Evolutionary conservation across 495 filamentous ascomycete genomes (phyloP).

Genomic region (Neurospora cerealis): DNA sequence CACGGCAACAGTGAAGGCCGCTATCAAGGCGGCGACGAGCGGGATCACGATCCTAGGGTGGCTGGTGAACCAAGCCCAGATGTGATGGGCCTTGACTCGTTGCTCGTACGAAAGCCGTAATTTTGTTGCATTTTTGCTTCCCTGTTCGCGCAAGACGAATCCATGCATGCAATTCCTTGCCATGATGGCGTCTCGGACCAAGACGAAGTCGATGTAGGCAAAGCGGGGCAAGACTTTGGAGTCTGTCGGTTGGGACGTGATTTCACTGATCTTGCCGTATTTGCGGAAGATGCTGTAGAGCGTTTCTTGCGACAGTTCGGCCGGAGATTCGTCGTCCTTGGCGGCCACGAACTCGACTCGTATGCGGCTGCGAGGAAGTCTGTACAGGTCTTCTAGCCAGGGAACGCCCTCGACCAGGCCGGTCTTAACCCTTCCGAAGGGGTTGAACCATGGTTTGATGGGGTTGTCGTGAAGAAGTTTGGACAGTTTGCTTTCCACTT

Average conservation of each 20-base stretch:
- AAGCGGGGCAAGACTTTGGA: slow-evolving; percentile 74
- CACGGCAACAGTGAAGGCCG: slow-evolving; percentile 75
- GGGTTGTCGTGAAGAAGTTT: slow-evolving; percentile 54
- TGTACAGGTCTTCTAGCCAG: slow-evolving; percentile 88
- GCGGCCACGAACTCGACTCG: slow-evolving; percentile 79
- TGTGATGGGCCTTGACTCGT: slow-evolving; percentile 60
- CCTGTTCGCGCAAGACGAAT: slow-evolving; percentile 57
- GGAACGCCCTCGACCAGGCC: slow-evolving; percentile 71
- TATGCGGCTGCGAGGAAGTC: slow-evolving; percentile 64
- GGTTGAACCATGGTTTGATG: slow-evolving; percentile 82
- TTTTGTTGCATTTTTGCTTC: slow-evolving; percentile 62
- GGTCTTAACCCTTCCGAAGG: slow-evolving; percentile 58
- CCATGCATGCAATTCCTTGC: slow-evolving; percentile 93
- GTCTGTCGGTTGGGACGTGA: slow-evolving; percentile 65
- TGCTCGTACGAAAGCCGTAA: slow-evolving; percentile 76
- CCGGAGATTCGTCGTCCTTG: slow-evolving; percentile 34
- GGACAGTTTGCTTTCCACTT: slow-evolving; percentile 43
- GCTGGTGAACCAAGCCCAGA: slow-evolving; percentile 79
- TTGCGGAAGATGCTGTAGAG: slow-evolving; percentile 80
- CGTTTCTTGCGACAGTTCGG: slow-evolving; percentile 76
- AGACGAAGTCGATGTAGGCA: slow-evolving; percentile 66
- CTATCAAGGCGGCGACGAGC: slow-evolving; percentile 63
- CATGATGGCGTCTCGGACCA: slow-evolving; percentile 64
- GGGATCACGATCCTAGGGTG: slow-evolving; percentile 89
- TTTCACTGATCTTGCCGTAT: slow-evolving; percentile 82